Evolutionary conservation across 306 rosid species (phyloP), one percentile per base, ranked within the genome.

Genomic region (Ochetophila trinervis): DNA sequence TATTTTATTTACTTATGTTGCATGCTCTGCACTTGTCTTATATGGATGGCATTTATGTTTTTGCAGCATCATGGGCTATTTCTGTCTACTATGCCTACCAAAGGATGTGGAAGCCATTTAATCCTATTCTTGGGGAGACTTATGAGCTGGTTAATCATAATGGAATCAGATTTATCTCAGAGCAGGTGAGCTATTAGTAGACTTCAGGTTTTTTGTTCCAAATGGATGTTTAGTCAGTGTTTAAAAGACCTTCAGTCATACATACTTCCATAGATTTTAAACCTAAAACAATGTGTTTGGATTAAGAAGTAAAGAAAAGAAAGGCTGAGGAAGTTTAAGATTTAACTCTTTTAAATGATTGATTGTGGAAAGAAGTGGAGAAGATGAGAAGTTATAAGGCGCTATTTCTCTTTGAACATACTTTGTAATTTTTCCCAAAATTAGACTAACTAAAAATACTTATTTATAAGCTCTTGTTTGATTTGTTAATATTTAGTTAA

Each of bases 91-190:
- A 74, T 69, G 98, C 98, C 0, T 91, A 82, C 77, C 98, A 91
- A 76, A 76, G 98, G 75, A 91, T 95, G 44, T 91, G 96, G 98
- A 91, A 91, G 82, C 98, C 96, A 65, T 91, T 89, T 74, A 91
- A 91, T 82, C 98, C 98, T 58, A 91, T 91, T 68, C 95, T 91
- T 40, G 98, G 96, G 66, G 96, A 91, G 83, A 91, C 96, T 52
- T 91, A 87, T 79, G 98, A 91, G 79, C 35, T 91, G 90, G 76
- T 15, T 58, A 87, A 91, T 76, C 90, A 91, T 32, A 78, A 65
- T 52, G 98, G 95, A 65, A 30, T 91, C 69, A 60, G 92, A 77
- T 91, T 91, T 72, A 62, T 91, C 64, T 61, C 98, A 36, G 96
- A 91, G 83, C 98, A 91, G 95, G 98, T 89, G 84, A 74, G 63